Conservation (phyloP, 805 yeast species). For the Ogataea zsoltii region DNA sequence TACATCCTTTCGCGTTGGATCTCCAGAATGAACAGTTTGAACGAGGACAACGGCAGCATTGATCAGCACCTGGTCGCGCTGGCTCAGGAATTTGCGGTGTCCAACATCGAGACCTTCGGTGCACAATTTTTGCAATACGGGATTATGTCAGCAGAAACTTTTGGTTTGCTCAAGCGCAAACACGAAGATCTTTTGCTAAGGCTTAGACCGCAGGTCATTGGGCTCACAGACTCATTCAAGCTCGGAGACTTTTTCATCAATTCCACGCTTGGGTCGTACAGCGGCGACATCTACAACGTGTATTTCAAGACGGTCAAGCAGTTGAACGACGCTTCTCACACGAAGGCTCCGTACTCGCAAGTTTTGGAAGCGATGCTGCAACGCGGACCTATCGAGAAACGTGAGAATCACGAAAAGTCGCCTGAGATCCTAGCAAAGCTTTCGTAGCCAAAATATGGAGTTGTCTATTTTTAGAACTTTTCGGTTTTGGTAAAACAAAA, state of each 20-base stretch:
- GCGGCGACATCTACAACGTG: constrained; percentile 82
- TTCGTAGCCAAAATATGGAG: constrained; percentile 23
- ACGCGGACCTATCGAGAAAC: constrained; percentile 37
- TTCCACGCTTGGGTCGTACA: constrained; percentile 76
- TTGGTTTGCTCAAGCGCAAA: constrained; percentile 41
- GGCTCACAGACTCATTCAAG: constrained; percentile 81
- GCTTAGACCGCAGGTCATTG: constrained; percentile 69
- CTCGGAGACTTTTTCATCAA: constrained; percentile 78
- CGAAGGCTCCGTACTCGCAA: constrained; percentile 63
- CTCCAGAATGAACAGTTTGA: constrained; percentile 29
- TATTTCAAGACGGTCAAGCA: constrained; percentile 59
- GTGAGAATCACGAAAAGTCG: constrained; percentile 28
- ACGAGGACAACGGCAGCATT: constrained; percentile 40
- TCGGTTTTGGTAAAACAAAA: constrained; percentile 1
- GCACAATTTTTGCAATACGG: constrained; percentile 70
- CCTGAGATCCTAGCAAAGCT: constrained; percentile 23
- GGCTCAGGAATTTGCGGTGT: constrained; percentile 62
- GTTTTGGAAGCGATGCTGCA: constrained; percentile 39
- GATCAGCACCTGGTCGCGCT: constrained; percentile 51
- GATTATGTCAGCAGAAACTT: constrained; percentile 50
- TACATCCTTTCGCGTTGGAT: constrained; percentile 46
- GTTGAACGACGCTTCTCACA: constrained; percentile 48
- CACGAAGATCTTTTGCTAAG: constrained; percentile 48
- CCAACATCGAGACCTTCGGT: constrained; percentile 68
- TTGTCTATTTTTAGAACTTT: background rate